Conservation (phyloP, 225 moss, liverwort and hornwort genomes). For the Sphagnum tenellum region DNA sequence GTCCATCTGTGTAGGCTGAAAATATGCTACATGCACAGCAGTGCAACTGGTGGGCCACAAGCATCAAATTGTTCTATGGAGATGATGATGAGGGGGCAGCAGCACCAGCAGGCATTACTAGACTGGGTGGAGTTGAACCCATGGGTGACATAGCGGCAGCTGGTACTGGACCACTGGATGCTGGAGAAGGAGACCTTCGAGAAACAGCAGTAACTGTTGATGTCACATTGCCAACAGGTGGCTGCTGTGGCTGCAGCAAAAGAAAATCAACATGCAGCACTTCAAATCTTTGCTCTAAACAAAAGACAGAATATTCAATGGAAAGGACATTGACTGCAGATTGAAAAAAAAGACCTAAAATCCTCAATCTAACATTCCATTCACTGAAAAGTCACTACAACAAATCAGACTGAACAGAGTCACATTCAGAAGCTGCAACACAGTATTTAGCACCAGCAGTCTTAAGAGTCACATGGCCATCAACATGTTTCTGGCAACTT, state of each 20-base stretch:
- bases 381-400: background rate
- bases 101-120: background rate
- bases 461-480: background rate
- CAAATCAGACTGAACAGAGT: background rate
- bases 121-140: constrained; percentile 6
- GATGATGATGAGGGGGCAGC: constrained; percentile 17
- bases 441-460: background rate
- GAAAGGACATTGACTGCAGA: background rate
- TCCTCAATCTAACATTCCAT: too few relatives aligned
- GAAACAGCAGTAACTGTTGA: constrained; percentile 6
- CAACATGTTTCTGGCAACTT: too few relatives aligned
- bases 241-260: constrained; percentile 15
- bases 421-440: background rate
- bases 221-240: constrained; percentile 14
- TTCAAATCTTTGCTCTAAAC: background rate
- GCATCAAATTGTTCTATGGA: constrained; percentile 9
- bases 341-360: too few relatives aligned
- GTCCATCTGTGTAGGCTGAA: background rate
- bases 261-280: background rate
- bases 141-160: constrained; percentile 5
- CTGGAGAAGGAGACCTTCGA: constrained; percentile 10
- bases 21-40: constrained; percentile 8
- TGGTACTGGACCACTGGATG: background rate
- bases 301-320: background rate
- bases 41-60: background rate